A percentile compares a stretch with the other conserved stretches of the same genome.
Conservation (phyloP, 164 flowering plant genomes). For the Umbilicus rupestris region DNA sequence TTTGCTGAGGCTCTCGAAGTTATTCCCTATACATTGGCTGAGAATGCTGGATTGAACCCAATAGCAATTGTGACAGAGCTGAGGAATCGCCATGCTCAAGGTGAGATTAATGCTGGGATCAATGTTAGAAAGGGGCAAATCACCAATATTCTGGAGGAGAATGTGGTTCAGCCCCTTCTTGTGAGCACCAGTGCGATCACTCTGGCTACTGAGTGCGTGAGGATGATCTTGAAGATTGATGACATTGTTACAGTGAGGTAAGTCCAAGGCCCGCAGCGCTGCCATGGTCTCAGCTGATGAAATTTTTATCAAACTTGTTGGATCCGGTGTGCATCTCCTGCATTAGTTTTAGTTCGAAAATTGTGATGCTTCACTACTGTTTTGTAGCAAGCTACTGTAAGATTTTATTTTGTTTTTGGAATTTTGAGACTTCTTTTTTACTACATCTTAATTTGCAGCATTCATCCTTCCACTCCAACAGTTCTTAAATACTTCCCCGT, state of each 20-base stretch:
- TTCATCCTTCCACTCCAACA: too few species aligned
- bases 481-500: too few species aligned
- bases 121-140: conserved; percentile 98
- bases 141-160: conserved; percentile 92
- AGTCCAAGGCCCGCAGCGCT: background rate
- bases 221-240: conserved; percentile 98
- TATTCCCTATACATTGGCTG: conserved; percentile 9
- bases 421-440: background rate
- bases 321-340: background rate
- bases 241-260: conserved; percentile 93
- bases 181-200: conserved; percentile 91
- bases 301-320: background rate
- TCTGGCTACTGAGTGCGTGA: conserved; percentile 86
- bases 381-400: background rate
- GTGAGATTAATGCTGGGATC: conserved; percentile 92
- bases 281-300: background rate
- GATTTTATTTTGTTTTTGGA: background rate
- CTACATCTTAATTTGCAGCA: too few species aligned
- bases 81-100: conserved; percentile 89
- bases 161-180: conserved; percentile 96
- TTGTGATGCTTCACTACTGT: background rate
- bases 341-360: background rate
- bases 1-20: conserved; percentile 64
- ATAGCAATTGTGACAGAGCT: conserved; percentile 86
- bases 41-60: conserved; percentile 61